Evolutionary conservation across 2,329 filamentous ascomycete species (phyloP).

Genomic region (Aureobasidium uvarum): DNA sequence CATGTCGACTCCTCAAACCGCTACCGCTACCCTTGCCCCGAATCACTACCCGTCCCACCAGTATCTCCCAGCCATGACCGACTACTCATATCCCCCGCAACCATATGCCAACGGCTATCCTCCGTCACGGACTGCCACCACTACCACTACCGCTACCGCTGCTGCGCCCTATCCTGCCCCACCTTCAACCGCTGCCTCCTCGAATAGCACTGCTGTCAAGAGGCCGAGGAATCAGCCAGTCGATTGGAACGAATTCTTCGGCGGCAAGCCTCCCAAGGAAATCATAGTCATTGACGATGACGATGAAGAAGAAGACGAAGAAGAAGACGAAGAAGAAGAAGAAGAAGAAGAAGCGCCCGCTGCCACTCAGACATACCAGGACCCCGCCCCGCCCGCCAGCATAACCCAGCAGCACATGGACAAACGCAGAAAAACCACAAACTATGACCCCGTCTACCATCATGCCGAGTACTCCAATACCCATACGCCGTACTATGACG

Average conservation of each 20-base stretch:
- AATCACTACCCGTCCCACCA: constrained; percentile 42
- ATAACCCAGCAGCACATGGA: constrained; percentile 50
- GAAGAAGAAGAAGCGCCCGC: constrained; percentile 27
- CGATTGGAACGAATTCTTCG: constrained; percentile 42
- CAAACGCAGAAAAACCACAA: constrained; percentile 72
- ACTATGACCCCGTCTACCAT: constrained; percentile 69
- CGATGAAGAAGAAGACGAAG: constrained; percentile 17
- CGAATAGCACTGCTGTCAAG: constrained; percentile 26
- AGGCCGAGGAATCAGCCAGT: constrained; percentile 32
- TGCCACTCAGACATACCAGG: constrained; percentile 26
- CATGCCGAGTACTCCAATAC: constrained; percentile 69
- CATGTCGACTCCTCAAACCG: constrained; percentile 48
- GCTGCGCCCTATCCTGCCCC: constrained; percentile 3
- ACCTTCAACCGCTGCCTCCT: constrained; percentile 12
- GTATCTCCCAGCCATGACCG: constrained; percentile 38
- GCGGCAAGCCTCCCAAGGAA: constrained; percentile 46
- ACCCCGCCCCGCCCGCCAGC: constrained; percentile 32
- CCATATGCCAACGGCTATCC: constrained; percentile 41
- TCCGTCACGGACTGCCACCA: constrained; percentile 38
- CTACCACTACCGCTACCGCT: constrained; percentile 31
- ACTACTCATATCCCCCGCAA: constrained; percentile 28
- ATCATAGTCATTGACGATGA: constrained; percentile 56
- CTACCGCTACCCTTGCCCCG: constrained; percentile 43
- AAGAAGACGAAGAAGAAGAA: too few species aligned
- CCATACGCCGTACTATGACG: constrained; percentile 67